These are phyloP conservation scores for Phialemoniopsis sp. DNA, from an alignment of 2,329 filamentous ascomycete genomes.

Conservation along the genomic window DNA sequence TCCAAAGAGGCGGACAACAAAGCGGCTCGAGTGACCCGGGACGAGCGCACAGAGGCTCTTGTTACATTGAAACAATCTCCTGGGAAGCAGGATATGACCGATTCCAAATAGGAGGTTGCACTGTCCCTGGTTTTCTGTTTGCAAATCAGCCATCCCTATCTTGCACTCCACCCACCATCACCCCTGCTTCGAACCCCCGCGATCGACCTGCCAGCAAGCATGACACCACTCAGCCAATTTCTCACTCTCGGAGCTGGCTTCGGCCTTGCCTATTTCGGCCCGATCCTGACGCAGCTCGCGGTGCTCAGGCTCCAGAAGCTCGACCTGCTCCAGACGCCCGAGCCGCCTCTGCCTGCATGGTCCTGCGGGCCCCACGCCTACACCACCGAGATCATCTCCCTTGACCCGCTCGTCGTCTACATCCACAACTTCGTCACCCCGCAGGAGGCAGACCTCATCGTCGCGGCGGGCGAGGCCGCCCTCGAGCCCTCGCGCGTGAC, in stretches of 20 bases:
- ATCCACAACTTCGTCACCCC: conserved; percentile 28
- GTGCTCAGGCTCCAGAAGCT: neutral
- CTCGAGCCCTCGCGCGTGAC: conserved; percentile 27
- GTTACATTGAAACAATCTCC: no score
- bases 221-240: neutral
- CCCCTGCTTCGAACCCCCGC: no score
- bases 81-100: no score
- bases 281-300: neutral
- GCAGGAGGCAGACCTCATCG: conserved; percentile 21
- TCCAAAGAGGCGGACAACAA: no score
- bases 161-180: no score
- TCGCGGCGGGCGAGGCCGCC: conserved; percentile 19
- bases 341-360: neutral
- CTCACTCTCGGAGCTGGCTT: neutral
- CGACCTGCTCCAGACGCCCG: neutral
- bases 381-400: conserved; percentile 29
- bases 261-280: neutral
- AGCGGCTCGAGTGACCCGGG: no score
- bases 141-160: no score
- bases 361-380: conserved; percentile 20
- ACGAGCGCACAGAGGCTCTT: no score
- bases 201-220: no score
- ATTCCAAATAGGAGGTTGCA: no score
- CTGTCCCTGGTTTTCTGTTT: no score
- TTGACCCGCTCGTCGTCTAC: conserved; percentile 32